Conservation (phyloP, 495 filamentous ascomycete genomes). For the Penicillium odoratum region DNA sequence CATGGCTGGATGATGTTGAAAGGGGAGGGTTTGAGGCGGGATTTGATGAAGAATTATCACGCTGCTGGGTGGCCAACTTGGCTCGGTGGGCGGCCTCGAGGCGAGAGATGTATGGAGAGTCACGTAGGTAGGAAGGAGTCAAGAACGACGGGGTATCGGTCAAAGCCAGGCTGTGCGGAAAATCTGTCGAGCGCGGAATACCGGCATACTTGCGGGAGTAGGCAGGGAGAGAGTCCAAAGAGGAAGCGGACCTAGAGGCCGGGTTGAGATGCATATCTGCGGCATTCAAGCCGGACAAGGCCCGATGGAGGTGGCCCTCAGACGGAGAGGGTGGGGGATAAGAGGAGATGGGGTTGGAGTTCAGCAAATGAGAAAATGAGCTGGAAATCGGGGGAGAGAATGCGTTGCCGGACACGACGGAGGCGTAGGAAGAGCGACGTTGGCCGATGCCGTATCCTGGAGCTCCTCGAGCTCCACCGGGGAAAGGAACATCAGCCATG, state of each 20-base stretch:
- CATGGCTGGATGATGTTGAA: slow-evolving; percentile 63
- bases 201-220: slow-evolving; percentile 64
- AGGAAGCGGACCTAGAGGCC: slow-evolving; percentile 38
- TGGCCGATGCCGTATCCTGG: slow-evolving; percentile 46
- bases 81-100: slow-evolving; percentile 68
- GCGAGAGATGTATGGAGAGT: slow-evolving; percentile 73
- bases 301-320: slow-evolving; percentile 38
- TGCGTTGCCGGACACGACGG: slow-evolving; percentile 71
- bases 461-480: slow-evolving; percentile 48
- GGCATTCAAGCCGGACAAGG: slow-evolving; percentile 41
- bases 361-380: slow-evolving; percentile 63
- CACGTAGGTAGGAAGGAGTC: slow-evolving; percentile 76
- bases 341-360: slow-evolving; percentile 41
- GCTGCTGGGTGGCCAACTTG: slow-evolving; percentile 55
- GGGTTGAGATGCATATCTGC: slow-evolving; percentile 50
- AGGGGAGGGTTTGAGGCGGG: slow-evolving; percentile 48
- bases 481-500: slow-evolving; percentile 49
- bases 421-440: slow-evolving; percentile 73
- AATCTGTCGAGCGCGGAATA: slow-evolving; percentile 40
- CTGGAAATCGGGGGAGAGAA: slow-evolving; percentile 47
- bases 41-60: slow-evolving; percentile 41
- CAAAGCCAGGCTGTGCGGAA: slow-evolving; percentile 29
- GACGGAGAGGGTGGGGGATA: slow-evolving; percentile 38
- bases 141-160: slow-evolving; percentile 56
- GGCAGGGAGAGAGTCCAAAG: slow-evolving; percentile 46